A percentile compares a stretch with the other conserved stretches of the same genome.
These are phyloP conservation scores for Lumnitzera littorea DNA, from an alignment of 345 rosid species.

Conservation along the genomic window DNA sequence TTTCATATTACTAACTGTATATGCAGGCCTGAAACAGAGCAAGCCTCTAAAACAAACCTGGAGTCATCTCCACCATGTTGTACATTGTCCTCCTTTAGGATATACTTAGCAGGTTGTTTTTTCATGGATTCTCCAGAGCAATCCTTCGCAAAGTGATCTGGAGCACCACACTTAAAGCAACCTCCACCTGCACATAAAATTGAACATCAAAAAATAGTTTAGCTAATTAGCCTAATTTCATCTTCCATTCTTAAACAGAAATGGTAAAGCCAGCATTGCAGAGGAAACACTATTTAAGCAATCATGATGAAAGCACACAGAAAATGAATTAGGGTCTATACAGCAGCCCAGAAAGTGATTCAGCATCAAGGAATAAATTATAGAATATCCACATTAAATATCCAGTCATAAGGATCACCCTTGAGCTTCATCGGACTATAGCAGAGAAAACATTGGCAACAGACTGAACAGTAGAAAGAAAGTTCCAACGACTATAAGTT, in stretches of 20 bases:
- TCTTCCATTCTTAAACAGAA: neutral
- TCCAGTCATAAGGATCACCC: too few species aligned
- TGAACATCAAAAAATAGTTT: neutral
- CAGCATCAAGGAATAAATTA: too few species aligned
- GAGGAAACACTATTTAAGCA: neutral
- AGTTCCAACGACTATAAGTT: too few species aligned
- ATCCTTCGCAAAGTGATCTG: conserved; percentile 78
- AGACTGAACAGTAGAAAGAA: too few species aligned
- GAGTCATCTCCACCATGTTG: conserved; percentile 69
- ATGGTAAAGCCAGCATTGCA: neutral
- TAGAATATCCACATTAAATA: neutral
- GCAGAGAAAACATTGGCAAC: too few species aligned
- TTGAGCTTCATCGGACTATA: too few species aligned
- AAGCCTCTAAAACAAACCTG: conserved; percentile 21
- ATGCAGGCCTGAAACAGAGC: too few species aligned
- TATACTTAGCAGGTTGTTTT: conserved; percentile 42
- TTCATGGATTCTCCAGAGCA: conserved; percentile 45
- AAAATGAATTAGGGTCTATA: neutral
- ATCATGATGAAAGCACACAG: too few species aligned
- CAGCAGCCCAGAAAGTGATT: conserved; percentile 1
- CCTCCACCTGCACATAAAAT: conserved; percentile 41
- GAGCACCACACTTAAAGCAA: conserved; percentile 83
- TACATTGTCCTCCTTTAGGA: conserved; percentile 54
- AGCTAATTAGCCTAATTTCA: neutral
- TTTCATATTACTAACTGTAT: neutral